Conservation (phyloP, 2,329 filamentous ascomycete species). For the Talaromyces sp. region DNA sequence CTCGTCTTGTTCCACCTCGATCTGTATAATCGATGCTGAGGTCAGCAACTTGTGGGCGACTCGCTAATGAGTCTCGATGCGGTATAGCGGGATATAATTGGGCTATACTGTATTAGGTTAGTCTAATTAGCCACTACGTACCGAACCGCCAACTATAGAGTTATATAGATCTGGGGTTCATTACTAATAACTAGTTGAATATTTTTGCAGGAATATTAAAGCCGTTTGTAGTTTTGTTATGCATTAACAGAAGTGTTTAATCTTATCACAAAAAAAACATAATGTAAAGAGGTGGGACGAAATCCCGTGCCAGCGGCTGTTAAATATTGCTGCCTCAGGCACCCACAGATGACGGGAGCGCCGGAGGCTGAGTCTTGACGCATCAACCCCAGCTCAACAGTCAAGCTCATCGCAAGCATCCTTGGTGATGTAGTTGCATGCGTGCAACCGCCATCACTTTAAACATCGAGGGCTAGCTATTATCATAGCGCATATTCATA, state of each 20-base stretch:
- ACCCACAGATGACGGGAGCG: neutral
- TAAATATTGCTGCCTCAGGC: neutral
- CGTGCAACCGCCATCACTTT: neutral
- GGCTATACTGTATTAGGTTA: neutral
- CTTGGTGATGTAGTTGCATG: neutral
- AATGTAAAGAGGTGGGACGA: too few relatives aligned
- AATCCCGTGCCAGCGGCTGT: too few relatives aligned
- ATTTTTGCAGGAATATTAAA: too few relatives aligned
- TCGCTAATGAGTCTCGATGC: slow-evolving; percentile 11
- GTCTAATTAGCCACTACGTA: neutral
- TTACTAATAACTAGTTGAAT: too few relatives aligned
- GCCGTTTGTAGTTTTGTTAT: too few relatives aligned
- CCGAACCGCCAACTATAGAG: neutral
- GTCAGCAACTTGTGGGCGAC: slow-evolving; percentile 7
- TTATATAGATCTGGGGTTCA: too few relatives aligned
- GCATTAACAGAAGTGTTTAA: too few relatives aligned
- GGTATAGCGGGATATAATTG: neutral
- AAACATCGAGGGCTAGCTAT: neutral
- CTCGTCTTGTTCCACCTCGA: neutral
- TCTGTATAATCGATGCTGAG: neutral
- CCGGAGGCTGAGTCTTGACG: neutral
- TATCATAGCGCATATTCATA: neutral
- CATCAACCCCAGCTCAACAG: neutral
- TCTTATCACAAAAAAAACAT: too few relatives aligned
- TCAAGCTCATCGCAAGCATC: neutral